A percentile compares a stretch with the other conserved stretches of the same genome.
Evolutionary conservation across 352 stramenopile species (phyloP).

Genomic region (Phytophthora crassamura): DNA sequence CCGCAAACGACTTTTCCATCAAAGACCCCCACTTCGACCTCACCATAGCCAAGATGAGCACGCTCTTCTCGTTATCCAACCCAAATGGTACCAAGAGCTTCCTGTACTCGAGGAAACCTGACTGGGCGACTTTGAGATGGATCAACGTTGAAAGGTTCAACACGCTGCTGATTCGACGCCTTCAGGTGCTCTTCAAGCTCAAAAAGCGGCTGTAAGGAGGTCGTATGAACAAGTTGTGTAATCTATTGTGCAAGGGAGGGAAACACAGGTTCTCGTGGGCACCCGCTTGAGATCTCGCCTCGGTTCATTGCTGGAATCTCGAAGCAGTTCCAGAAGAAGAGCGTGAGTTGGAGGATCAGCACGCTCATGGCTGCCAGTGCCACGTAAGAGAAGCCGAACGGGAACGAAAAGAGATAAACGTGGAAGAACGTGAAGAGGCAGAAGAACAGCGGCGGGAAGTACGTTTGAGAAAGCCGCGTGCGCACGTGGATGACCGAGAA

Average conservation of each 20-base stretch:
- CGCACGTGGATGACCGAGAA: conserved; percentile 92
- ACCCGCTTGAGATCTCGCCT: conserved; percentile 46
- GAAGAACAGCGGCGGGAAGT: conserved; percentile 93
- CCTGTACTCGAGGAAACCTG: conserved; percentile 75
- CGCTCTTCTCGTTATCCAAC: conserved; percentile 58
- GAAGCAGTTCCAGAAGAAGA: conserved; percentile 79
- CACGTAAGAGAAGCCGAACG: conserved; percentile 93
- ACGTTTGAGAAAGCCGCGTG: conserved; percentile 66
- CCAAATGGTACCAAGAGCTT: conserved; percentile 68
- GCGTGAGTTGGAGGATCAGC: conserved; percentile 58
- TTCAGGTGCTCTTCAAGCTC: conserved; percentile 76
- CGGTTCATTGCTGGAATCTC: conserved; percentile 66
- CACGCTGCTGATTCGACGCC: conserved; percentile 53
- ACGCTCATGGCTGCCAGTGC: conserved; percentile 59
- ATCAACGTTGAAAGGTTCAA: conserved; percentile 67
- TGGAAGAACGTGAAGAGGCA: conserved; percentile 95
- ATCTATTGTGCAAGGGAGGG: conserved; percentile 20
- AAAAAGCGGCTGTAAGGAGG: conserved; percentile 47
- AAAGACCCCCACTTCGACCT: conserved; percentile 15
- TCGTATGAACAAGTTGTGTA: background rate
- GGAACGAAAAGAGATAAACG: conserved; percentile 95
- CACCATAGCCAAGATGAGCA: conserved; percentile 15
- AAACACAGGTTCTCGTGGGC: conserved; percentile 37
- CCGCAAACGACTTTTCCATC: conserved; percentile 14
- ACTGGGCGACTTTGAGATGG: conserved; percentile 32